Percentiles rank a stretch among this genome's conserved stretches.
Conservation (phyloP, 2,329 filamentous ascomycete species). For the Trichophyton mentagrophytes region DNA sequence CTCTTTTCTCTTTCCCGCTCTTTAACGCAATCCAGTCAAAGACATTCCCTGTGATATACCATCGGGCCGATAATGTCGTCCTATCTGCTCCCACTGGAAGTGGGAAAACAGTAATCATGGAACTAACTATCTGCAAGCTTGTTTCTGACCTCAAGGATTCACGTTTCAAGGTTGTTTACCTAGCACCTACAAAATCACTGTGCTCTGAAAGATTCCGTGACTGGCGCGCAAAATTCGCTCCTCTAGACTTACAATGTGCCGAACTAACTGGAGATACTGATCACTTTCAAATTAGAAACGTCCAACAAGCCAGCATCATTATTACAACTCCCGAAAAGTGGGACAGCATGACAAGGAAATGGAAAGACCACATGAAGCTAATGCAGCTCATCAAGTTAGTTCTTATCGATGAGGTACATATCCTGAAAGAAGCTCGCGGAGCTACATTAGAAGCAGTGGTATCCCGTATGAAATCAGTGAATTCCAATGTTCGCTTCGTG, state of each 20-base stretch:
- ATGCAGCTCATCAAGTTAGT: conserved; percentile 66
- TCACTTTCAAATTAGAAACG: conserved; percentile 49
- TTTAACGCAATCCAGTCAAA: conserved; percentile 79
- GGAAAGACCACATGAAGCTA: conserved; percentile 65
- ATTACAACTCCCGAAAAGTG: conserved; percentile 84
- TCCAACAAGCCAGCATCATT: conserved; percentile 67
- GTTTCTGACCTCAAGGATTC: conserved; percentile 43
- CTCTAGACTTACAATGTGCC: conserved; percentile 54
- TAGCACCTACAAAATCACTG: conserved; percentile 71
- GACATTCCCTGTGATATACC: conserved; percentile 56
- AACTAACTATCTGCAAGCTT: conserved; percentile 67
- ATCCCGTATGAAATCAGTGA: conserved; percentile 73
- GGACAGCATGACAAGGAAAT: conserved; percentile 79
- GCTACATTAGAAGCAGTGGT: conserved; percentile 74
- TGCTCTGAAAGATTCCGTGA: conserved; percentile 65
- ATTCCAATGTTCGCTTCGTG: conserved; percentile 62
- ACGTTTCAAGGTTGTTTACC: conserved; percentile 70
- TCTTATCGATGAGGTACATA: conserved; percentile 78
- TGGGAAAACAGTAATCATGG: conserved; percentile 70
- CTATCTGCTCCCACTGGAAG: conserved; percentile 73
- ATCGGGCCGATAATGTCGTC: conserved; percentile 61
- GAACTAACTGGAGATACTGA: conserved; percentile 77
- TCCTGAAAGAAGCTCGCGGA: conserved; percentile 65
- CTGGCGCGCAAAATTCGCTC: conserved; percentile 62
- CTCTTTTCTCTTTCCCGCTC: conserved; percentile 57